phyloP scores from a whole-genome alignment of 2,329 filamentous ascomycete species.

The Fusarium albosuccineum region DNA sequence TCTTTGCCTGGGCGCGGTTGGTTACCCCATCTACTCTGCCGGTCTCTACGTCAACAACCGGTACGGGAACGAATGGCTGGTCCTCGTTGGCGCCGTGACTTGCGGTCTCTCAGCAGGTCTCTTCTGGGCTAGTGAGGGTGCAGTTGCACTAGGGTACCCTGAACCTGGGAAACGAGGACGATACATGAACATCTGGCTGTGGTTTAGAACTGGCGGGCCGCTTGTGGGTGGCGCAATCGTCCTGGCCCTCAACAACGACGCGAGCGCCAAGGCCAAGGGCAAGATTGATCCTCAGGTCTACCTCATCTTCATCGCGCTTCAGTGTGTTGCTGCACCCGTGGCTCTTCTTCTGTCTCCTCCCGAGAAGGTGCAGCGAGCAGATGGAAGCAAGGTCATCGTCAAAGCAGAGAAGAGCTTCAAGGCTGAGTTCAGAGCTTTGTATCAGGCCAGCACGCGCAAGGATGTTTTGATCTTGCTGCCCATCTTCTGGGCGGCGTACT shows the following conservation, averaged over 20 bases:
- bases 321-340: constrained; percentile 14
- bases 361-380: constrained; percentile 18
- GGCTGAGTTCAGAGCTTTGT: constrained; percentile 15
- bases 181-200: constrained; percentile 24
- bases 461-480: constrained; percentile 12
- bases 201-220: constrained; percentile 14
- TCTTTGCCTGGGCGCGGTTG: constrained; percentile 57
- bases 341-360: constrained; percentile 17
- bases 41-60: constrained; percentile 63
- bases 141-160: constrained; percentile 61
- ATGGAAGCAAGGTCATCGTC: constrained; percentile 17
- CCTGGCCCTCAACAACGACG: constrained; percentile 57
- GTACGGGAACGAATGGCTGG: constrained; percentile 64
- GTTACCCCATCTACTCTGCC: constrained; percentile 61
- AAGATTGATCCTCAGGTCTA: constrained; percentile 37
- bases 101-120: constrained; percentile 62
- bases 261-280: constrained; percentile 41
- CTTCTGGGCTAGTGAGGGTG: constrained; percentile 64
- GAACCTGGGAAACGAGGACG: constrained; percentile 20
- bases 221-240: constrained; percentile 52
- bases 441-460: constrained; percentile 10
- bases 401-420: constrained; percentile 4
- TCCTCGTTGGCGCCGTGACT: constrained; percentile 60
- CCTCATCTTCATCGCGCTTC: constrained; percentile 30
- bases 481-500: constrained; percentile 19